phyloP scores from a whole-genome alignment of 2,329 filamentous ascomycete genomes.

The Apiospora kogelbergensis region DNA sequence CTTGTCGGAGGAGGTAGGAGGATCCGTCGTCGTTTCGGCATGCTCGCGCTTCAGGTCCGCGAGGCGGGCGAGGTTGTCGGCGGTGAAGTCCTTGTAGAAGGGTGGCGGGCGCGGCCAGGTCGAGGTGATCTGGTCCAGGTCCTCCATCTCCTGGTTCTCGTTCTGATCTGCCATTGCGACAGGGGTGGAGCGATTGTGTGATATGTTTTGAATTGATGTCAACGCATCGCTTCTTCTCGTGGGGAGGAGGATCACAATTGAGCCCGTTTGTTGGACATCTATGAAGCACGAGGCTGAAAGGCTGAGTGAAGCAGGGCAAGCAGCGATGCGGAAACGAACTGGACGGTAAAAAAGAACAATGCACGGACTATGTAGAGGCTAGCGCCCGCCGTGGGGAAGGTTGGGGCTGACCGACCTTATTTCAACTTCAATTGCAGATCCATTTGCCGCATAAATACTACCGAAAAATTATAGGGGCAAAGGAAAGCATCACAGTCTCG shows the following conservation, averaged over 20 bases:
- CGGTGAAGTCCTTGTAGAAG: slow-evolving; percentile 87
- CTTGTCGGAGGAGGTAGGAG: slow-evolving; percentile 15
- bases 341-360: neutral
- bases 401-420: neutral
- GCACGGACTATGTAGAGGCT: neutral
- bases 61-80: slow-evolving; percentile 65
- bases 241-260: neutral
- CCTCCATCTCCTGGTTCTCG: neutral
- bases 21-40: slow-evolving; percentile 5
- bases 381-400: neutral
- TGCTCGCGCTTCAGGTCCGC: slow-evolving; percentile 40
- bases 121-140: slow-evolving; percentile 48
- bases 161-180: slow-evolving; percentile 1
- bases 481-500: neutral
- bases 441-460: neutral
- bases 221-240: neutral
- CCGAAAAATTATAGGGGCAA: neutral
- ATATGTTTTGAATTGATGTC: no score
- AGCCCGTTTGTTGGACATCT: neutral
- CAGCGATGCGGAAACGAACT: neutral
- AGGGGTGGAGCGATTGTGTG: no score
- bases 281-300: neutral
- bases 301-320: neutral
- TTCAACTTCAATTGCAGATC: neutral
- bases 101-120: slow-evolving; percentile 84